These are phyloP conservation scores for Aspergillus sp. DNA, from an alignment of 2,329 filamentous ascomycete species.

Conservation along the genomic window DNA sequence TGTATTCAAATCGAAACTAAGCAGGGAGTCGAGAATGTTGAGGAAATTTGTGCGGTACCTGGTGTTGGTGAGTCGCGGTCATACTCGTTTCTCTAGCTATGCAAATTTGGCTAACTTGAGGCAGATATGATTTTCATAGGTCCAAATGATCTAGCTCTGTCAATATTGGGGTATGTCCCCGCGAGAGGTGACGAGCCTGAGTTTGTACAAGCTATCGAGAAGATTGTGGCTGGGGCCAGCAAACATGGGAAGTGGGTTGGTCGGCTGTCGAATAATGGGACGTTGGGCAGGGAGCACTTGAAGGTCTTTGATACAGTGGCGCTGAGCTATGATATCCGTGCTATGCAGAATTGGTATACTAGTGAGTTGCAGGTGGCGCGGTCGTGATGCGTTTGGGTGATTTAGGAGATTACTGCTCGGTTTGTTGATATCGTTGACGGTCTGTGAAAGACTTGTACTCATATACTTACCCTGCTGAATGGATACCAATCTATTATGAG, in stretches of 20 bases:
- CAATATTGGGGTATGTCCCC: neutral
- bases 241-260: neutral
- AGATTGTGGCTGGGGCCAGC: neutral
- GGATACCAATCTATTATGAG: too few species aligned
- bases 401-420: too few species aligned
- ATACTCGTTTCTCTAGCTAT: neutral
- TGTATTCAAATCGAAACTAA: conserved; percentile 45
- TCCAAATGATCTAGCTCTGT: neutral
- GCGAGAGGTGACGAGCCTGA: neutral
- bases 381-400: neutral
- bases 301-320: conserved; percentile 48
- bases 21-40: conserved; percentile 43
- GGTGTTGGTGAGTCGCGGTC: conserved; percentile 33
- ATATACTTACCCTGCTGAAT: too few species aligned
- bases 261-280: neutral
- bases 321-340: conserved; percentile 49
- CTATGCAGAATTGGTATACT: conserved; percentile 54
- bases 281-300: conserved; percentile 40
- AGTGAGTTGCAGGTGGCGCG: neutral
- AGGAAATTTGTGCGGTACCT: conserved; percentile 41
- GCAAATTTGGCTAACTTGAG: neutral
- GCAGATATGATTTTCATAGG: neutral
- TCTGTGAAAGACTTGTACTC: too few species aligned
- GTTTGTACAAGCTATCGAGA: neutral
- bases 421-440: neutral